Percentiles rank a stretch among this genome's conserved stretches.
Evolutionary conservation across 1,284 basidiomycete species (phyloP).

Genomic region (Agaricales sp.): DNA sequence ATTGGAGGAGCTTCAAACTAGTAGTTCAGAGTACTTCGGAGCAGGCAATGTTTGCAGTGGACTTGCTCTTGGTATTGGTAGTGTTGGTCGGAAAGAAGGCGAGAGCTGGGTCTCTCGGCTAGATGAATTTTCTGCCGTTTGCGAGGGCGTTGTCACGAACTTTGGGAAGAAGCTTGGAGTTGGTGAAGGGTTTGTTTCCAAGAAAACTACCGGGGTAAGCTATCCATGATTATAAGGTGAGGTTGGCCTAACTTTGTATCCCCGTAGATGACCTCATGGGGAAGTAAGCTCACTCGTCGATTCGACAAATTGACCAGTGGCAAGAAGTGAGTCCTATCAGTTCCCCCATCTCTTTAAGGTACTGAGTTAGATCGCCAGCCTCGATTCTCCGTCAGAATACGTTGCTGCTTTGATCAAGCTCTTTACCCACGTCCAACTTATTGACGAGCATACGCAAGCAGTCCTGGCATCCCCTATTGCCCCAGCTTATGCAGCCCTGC

Average conservation of each 20-base stretch:
- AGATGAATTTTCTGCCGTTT: constrained; percentile 64
- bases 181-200: constrained; percentile 72
- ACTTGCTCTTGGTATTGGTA: constrained; percentile 57
- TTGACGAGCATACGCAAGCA: constrained; percentile 83
- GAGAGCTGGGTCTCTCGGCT: constrained; percentile 61
- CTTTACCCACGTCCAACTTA: constrained; percentile 66
- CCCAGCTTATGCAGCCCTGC: constrained; percentile 64
- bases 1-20: constrained; percentile 62
- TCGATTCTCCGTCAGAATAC: constrained; percentile 84
- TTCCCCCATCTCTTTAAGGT: constrained; percentile 10
- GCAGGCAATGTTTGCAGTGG: constrained; percentile 70
- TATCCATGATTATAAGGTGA: constrained; percentile 23
- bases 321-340: constrained; percentile 67
- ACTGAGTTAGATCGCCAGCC: constrained; percentile 34
- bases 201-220: constrained; percentile 60
- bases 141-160: constrained; percentile 78
- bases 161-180: constrained; percentile 87
- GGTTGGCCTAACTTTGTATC: background rate
- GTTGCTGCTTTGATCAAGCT: constrained; percentile 71
- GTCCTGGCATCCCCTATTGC: constrained; percentile 53
- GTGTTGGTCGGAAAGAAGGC: constrained; percentile 60
- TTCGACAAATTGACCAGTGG: constrained; percentile 88
- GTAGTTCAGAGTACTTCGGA: constrained; percentile 62
- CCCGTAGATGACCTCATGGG: constrained; percentile 45
- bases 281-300: constrained; percentile 71